Conservation (phyloP, 176 grass and related monocot genomes). For the Triticum timopheevii region DNA sequence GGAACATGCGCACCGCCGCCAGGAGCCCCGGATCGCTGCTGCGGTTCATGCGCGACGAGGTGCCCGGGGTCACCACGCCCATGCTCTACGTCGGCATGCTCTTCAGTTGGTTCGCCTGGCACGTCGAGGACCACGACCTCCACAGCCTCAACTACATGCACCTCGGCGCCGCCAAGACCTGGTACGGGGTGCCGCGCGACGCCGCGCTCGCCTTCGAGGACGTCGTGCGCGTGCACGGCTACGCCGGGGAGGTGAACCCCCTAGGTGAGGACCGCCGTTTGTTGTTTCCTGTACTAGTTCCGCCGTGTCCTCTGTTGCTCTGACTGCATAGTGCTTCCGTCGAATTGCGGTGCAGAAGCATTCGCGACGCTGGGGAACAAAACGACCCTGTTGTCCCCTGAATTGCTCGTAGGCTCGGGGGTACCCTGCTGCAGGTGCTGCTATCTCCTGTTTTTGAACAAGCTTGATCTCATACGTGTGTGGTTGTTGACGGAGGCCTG, state of each 20-base stretch:
- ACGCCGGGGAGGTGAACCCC: constrained; percentile 72
- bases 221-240: constrained; percentile 76
- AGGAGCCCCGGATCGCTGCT: constrained; percentile 64
- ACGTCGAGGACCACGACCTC: constrained; percentile 93
- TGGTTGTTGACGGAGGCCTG: neutral
- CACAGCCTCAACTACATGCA: constrained; percentile 96
- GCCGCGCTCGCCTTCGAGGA: constrained; percentile 77
- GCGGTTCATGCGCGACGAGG: constrained; percentile 72
- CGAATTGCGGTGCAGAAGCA: constrained; percentile 51
- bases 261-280: constrained; percentile 49
- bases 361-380: constrained; percentile 81
- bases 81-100: constrained; percentile 86
- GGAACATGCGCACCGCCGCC: constrained; percentile 83
- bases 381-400: constrained; percentile 89
- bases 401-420: constrained; percentile 72
- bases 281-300: neutral
- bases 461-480: constrained; percentile 8
- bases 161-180: constrained; percentile 70
- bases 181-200: constrained; percentile 92
- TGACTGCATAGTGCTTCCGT: neutral
- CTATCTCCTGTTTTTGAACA: neutral
- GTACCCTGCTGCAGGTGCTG: constrained; percentile 91
- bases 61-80: constrained; percentile 79
- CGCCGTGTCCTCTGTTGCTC: neutral
- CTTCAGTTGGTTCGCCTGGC: constrained; percentile 99